Base-by-base conservation (phyloP, 352 stramenopile genomes). In the Phytophthora chlamydospora region DNA sequence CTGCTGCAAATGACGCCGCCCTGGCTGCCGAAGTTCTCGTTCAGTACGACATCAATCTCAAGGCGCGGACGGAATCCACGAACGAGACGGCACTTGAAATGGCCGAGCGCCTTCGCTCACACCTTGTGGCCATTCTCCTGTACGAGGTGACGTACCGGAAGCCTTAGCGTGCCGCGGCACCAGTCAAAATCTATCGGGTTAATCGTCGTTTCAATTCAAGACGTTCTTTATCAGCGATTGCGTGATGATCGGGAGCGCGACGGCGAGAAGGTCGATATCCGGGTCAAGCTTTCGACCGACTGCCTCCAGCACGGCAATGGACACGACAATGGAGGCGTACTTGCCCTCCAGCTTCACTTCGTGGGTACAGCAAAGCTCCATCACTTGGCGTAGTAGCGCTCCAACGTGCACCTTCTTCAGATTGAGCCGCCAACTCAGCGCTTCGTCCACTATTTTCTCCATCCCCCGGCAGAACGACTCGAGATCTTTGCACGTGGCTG, bases 291-390 rank as follows among this genome's bases (percentile, higher is more conserved):
- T 84, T 9, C 85, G 77, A 0, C 91, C 94, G 31, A 98, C 82
- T 13, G 90, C 93, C 65, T 98, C 95, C 42, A 98, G 87, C 47
- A 98, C 96, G 39, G 94, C 95, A 53, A 98, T 96, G 6, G 93
- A 97, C 38, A 99, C 83, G 16, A 97, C 90, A 46, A 97, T 96
- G 51, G 96, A 98, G 38, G 97, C 86, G 63, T 98, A 98, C 27
- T 96, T 93, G 40, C 90, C 84, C 65, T 98, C 93, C 16, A 99
- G 76, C 60, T 97, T 95, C 6, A 99, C 96, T 57, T 97, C 81
- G 58, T 98, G 85, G 4, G 71, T 78, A 62, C 94, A 97, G 44
- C 93, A 97, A 17, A 99, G 78, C 66, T 97, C 93, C 64, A 95
- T 80, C 34, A 95, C 86, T 42, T 92, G 70, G 3, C 81, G 75